A percentile compares a stretch with the other conserved stretches of the same genome.
Conservation (phyloP, 2,329 filamentous ascomycete genomes). For the Ceratocystis alfenasii region DNA sequence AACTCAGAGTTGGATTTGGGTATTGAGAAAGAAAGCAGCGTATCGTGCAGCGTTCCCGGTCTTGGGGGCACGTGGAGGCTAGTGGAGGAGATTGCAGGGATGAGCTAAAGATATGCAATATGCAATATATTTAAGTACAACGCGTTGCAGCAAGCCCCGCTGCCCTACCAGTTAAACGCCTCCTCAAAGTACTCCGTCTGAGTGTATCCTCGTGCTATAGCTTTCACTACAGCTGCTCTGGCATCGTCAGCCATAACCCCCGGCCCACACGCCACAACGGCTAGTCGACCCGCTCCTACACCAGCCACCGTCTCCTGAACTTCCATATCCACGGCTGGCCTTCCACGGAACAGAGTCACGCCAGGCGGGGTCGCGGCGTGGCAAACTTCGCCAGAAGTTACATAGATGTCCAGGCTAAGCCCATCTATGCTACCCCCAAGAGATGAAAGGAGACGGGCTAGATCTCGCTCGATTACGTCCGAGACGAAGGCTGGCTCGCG, state of each 20-base stretch:
- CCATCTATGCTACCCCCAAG: background rate
- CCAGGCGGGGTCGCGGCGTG: constrained; percentile 13
- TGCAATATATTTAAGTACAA: background rate
- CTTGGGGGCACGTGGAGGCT: constrained; percentile 14
- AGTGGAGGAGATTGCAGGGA: constrained; percentile 13
- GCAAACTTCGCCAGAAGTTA: constrained; percentile 26
- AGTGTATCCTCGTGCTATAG: constrained; percentile 26
- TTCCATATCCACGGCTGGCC: constrained; percentile 30
- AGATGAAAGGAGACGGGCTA: background rate
- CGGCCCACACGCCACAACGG: constrained; percentile 37
- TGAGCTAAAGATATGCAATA: background rate
- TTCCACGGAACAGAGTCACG: constrained; percentile 25
- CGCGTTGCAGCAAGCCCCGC: too few species aligned
- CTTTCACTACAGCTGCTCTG: constrained; percentile 29
- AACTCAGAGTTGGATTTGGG: background rate
- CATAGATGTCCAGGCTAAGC: constrained; percentile 29
- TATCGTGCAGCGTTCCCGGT: constrained; percentile 6
- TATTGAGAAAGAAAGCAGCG: background rate
- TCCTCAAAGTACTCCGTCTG: constrained; percentile 35
- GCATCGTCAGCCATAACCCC: constrained; percentile 36
- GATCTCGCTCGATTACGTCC: constrained; percentile 28
- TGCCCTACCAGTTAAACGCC: constrained; percentile 33
- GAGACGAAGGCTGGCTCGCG: constrained; percentile 32
- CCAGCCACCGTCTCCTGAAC: constrained; percentile 27
- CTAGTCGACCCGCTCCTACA: constrained; percentile 27